Conservation (phyloP, 305 asterid species). For the Ilex paraguariensis region DNA sequence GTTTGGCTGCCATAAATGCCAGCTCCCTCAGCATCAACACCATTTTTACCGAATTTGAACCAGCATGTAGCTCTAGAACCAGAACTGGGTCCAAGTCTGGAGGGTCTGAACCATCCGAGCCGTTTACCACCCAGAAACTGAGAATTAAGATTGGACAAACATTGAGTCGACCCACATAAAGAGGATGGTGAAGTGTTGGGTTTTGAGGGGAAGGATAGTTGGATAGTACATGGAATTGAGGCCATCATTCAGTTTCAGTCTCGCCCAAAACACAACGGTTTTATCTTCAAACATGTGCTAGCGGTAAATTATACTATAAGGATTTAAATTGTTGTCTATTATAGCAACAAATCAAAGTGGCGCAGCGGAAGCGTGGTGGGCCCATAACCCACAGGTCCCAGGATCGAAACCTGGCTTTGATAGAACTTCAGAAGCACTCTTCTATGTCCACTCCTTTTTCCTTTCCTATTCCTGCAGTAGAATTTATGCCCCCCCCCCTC, state of each 20-base stretch:
- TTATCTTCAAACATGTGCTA: background rate
- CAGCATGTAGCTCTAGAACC: conserved; percentile 63
- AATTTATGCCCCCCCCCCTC: too few species aligned
- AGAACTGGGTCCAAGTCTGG: conserved; percentile 43
- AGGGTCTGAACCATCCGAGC: conserved; percentile 44
- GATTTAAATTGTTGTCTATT: too few species aligned
- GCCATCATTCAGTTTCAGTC: conserved; percentile 38
- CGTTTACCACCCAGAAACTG: conserved; percentile 27
- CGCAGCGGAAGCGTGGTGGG: conserved; percentile 97
- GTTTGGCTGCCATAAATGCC: conserved; percentile 88
- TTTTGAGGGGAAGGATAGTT: conserved; percentile 20
- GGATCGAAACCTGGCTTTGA: conserved; percentile 73
- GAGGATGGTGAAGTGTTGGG: conserved; percentile 10
- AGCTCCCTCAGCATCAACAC: conserved; percentile 90
- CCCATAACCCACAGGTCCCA: conserved; percentile 92
- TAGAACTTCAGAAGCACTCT: conserved; percentile 9
- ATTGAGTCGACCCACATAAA: conserved; percentile 6
- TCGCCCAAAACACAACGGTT: background rate
- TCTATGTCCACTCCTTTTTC: background rate
- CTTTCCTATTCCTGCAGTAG: background rate
- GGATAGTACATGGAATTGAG: conserved; percentile 39
- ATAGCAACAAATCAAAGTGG: conserved; percentile 53
- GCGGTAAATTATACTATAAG: too few species aligned
- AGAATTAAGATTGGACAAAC: conserved; percentile 18
- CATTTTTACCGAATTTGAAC: conserved; percentile 87